Evolutionary conservation across 2,329 filamentous ascomycete genomes (phyloP).

Genomic region (Fusarium sacchari): DNA sequence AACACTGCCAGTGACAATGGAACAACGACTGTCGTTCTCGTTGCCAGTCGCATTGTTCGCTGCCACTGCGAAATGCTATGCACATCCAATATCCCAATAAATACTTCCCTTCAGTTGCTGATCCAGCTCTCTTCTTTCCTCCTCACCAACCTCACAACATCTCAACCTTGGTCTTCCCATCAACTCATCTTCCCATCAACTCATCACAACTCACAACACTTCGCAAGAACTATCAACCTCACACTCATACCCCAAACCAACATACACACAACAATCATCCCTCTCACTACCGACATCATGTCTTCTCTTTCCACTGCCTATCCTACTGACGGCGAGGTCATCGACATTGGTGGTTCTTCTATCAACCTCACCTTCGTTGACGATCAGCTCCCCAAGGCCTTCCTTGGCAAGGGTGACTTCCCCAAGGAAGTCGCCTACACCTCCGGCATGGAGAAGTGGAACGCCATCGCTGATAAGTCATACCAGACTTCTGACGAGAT

Average conservation of each 20-base stretch:
- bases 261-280: neutral
- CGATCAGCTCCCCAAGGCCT: conserved; percentile 30
- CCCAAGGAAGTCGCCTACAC: conserved; percentile 44
- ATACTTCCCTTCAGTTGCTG: neutral
- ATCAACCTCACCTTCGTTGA: conserved; percentile 18
- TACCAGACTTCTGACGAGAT: conserved; percentile 39
- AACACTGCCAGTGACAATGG: neutral
- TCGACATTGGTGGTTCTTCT: conserved; percentile 36
- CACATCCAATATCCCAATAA: accelerated
- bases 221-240: neutral
- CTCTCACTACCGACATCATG: neutral
- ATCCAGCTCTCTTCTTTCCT: neutral
- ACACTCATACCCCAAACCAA: neutral
- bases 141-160: neutral
- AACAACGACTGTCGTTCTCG: neutral
- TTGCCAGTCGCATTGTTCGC: neutral
- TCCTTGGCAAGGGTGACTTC: conserved; percentile 31
- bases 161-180: neutral
- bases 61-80: accelerated
- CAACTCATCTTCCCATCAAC: no score
- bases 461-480: conserved; percentile 11
- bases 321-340: neutral
- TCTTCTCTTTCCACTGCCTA: neutral
- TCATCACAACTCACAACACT: neutral
- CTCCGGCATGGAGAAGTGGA: conserved; percentile 34